These are phyloP conservation scores for Abrus pulchellus DNA, from an alignment of 306 rosid species.

Conservation along the genomic window DNA sequence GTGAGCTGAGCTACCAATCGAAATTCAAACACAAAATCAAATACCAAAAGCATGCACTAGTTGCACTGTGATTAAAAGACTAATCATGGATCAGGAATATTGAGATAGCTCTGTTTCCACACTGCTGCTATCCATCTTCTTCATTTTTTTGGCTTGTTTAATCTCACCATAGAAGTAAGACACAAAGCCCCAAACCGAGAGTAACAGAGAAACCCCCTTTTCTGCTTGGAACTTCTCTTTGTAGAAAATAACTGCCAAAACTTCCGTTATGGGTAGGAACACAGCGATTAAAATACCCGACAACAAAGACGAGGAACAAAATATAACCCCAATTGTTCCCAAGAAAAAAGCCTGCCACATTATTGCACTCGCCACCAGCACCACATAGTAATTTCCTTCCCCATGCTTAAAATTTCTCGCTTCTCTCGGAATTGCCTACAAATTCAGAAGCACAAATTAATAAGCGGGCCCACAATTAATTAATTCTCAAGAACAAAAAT, in stretches of 20 bases:
- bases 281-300: constrained; percentile 71
- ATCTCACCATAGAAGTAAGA: constrained; percentile 81
- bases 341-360: constrained; percentile 80
- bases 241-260: constrained; percentile 72
- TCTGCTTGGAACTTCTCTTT: constrained; percentile 67
- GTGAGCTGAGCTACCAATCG: no score
- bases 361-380: constrained; percentile 60
- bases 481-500: background rate
- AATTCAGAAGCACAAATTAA: background rate
- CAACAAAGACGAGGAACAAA: constrained; percentile 70
- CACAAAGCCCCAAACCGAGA: constrained; percentile 77
- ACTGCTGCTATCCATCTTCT: background rate
- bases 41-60: background rate
- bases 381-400: constrained; percentile 59
- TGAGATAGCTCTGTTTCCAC: constrained; percentile 27
- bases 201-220: constrained; percentile 67
- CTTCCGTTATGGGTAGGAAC: constrained; percentile 65
- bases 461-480: background rate
- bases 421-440: constrained; percentile 77
- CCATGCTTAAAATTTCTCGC: constrained; percentile 65
- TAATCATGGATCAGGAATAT: constrained; percentile 32
- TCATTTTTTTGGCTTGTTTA: constrained; percentile 49
- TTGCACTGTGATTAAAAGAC: background rate
- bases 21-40: background rate
- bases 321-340: constrained; percentile 80